Base-by-base conservation (phyloP, 2,329 filamentous ascomycete genomes). In the Fusarium sp. region DNA sequence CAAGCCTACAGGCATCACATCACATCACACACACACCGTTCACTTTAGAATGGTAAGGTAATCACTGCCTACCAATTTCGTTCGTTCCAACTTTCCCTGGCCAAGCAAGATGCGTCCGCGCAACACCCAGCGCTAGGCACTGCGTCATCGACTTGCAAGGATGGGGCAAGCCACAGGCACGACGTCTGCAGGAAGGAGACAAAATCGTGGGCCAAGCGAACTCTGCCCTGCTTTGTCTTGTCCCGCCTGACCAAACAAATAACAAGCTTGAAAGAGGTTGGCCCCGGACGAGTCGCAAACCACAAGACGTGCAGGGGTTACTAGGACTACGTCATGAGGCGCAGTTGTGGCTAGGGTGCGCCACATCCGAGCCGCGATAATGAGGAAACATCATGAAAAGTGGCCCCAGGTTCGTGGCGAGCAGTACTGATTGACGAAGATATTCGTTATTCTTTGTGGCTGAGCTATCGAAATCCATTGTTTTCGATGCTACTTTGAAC, bases 91-190 rank as follows among this genome's bases (percentile, higher is more conserved):
- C 66, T 70, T 65, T 70, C 63, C 59, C 52, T 56, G 55, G 13
- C 65, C 59, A 65, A 70, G 57, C 58, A 53, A 70, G 49, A 52
- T 57, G 43, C 46, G 28, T 43, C 57, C 46, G 62, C 57, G 56
- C 59, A 68, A 71, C 59, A 57, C 73, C 62, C 70, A 64, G 65
- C 62, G 57, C 61, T 72, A 53, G 60, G 64, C 69, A 71, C 72
- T 78, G 76, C 77, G 77, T 79, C 77, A 79, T 79, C 75, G 76
- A 78, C 70, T 73, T 45, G 42, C 58, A 65, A 33, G 42, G 58
- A 61, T 59, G 52, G 54, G 49, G 56, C 55, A 69, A 71, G 68
- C 65, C 68, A 69, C 68, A 71, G 59, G 56, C 51, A 62, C 64
- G 61, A 62, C 40, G 38, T 42, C 45, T 63, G 40, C 39, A 58